Evolutionary conservation across 768 basidiomycete species (phyloP), one percentile per base, ranked within the genome.

Genomic region (Lactarius quietus): DNA sequence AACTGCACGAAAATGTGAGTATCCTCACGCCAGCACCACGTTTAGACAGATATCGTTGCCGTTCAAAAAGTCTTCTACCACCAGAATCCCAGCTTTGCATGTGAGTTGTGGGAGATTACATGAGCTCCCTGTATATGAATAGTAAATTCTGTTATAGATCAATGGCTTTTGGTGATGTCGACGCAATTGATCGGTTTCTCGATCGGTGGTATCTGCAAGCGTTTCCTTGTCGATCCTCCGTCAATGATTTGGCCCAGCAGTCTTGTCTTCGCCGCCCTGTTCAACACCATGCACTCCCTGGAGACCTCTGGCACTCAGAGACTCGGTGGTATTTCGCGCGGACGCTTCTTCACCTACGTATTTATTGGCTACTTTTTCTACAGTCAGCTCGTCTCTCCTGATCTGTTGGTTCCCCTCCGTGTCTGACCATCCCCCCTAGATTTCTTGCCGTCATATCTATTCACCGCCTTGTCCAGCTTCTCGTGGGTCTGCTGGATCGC

Each of bases 401-500:
- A 8, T 59, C 9, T 20, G 3, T 31, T 29, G 28, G 10, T 12
- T 59, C n/a, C 9, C 10, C 2, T 18, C 15, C 26, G 17, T 17
- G 4, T 43, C 41, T 43, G 3, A 29, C 18, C 38, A n/a, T 29
- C 12, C n/a, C n/a, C n/a, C 20, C 36, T 10, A 52, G 61, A 56
- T 39, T 53, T 52, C 23, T 17, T 60, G 6, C 57, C 57, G 23
- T 36, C 60, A 6, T 66, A 61, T 38, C 39, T 64, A 15, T 63
- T 65, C 29, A 9, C 68, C 69, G 69, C 53, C 1, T 33, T 62
- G 29, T 61, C 55, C 1, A 51, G 3, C 48, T 98, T 98, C 76
- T 91, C 89, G 1, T 96, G 89, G 79, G 75, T 94, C 28, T 96
- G 94, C 76, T 98, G 95, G 95, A 92, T 93, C 38, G 80, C 79